These are phyloP conservation scores for Cryptosporidium ryanae DNA, from an alignment of 169 alveolate genomes.

Conservation along the genomic window DNA sequence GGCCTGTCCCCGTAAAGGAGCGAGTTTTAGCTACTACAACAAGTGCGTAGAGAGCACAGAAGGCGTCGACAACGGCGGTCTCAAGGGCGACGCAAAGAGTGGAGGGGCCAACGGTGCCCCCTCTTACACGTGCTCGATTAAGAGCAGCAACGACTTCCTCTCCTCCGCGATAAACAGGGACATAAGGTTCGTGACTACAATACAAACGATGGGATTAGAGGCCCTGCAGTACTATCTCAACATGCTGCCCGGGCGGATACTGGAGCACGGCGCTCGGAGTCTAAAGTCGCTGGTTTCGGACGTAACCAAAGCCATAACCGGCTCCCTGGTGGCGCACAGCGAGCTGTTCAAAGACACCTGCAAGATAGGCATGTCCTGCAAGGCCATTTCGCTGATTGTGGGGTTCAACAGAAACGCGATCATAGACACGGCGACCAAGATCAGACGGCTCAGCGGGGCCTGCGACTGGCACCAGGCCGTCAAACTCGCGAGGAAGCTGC, in stretches of 20 bases:
- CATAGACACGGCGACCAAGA: background rate
- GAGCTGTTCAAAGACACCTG: slow-evolving; percentile 29
- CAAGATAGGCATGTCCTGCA: slow-evolving; percentile 54
- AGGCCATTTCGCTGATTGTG: slow-evolving; percentile 32
- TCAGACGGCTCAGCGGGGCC: background rate
- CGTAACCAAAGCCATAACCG: slow-evolving; percentile 9
- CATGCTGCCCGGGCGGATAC: background rate
- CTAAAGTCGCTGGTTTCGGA: background rate
- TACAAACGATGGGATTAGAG: slow-evolving; percentile 52
- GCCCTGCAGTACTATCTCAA: slow-evolving; percentile 28
- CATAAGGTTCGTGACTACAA: slow-evolving; percentile 41
- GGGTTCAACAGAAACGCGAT: slow-evolving; percentile 40
- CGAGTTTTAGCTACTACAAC: slow-evolving; percentile 14
- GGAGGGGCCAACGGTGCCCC: background rate
- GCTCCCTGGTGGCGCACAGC: slow-evolving; percentile 1
- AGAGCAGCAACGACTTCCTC: slow-evolving; percentile 23
- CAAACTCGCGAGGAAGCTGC: background rate
- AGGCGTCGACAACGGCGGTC: too few relatives aligned
- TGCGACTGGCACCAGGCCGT: background rate
- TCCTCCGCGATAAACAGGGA: slow-evolving; percentile 18
- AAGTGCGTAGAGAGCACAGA: background rate
- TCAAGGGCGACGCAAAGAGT: background rate
- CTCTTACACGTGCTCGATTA: slow-evolving; percentile 41
- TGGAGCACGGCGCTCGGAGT: background rate
- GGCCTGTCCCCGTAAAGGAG: background rate